A percentile compares a stretch with the other conserved stretches of the same genome.
These are phyloP conservation scores for Fusarium sp. DNA, from an alignment of 2,329 filamentous ascomycete genomes.

Conservation along the genomic window DNA sequence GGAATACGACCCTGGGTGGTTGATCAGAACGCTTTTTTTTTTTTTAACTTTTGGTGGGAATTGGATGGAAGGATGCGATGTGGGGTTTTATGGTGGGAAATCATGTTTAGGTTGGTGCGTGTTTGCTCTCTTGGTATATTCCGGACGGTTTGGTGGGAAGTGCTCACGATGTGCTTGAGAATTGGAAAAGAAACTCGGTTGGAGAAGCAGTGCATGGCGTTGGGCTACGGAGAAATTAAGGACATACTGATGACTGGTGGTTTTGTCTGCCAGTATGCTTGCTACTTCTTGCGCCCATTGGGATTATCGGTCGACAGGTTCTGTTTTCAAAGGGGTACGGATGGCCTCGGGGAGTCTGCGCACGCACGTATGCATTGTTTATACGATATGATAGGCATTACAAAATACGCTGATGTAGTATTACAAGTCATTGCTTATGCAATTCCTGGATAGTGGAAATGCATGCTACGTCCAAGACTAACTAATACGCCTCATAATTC, in stretches of 20 bases:
- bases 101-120: constrained; percentile 24
- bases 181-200: constrained; percentile 33
- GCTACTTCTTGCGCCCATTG: constrained; percentile 28
- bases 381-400: constrained; percentile 34
- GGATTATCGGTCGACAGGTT: constrained; percentile 21
- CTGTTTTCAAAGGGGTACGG: constrained; percentile 24
- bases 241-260: constrained; percentile 24
- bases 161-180: constrained; percentile 28
- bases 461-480: constrained; percentile 3
- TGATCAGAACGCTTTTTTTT: constrained; percentile 34
- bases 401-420: constrained; percentile 31
- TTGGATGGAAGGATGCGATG: constrained; percentile 9
- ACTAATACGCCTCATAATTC: constrained; percentile 58
- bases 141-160: constrained; percentile 9
- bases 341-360: constrained; percentile 31
- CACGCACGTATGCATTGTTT: constrained; percentile 37
- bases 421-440: constrained; percentile 17
- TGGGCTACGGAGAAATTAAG: constrained; percentile 39
- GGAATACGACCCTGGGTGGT: constrained; percentile 24
- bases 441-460: background rate
- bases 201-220: constrained; percentile 44
- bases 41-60: constrained; percentile 6
- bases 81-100: constrained; percentile 18
- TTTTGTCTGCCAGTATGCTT: constrained; percentile 7
- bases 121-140: constrained; percentile 29